Conservation (phyloP, 352 stramenopile species). For the Phytophthora pisi region DNA sequence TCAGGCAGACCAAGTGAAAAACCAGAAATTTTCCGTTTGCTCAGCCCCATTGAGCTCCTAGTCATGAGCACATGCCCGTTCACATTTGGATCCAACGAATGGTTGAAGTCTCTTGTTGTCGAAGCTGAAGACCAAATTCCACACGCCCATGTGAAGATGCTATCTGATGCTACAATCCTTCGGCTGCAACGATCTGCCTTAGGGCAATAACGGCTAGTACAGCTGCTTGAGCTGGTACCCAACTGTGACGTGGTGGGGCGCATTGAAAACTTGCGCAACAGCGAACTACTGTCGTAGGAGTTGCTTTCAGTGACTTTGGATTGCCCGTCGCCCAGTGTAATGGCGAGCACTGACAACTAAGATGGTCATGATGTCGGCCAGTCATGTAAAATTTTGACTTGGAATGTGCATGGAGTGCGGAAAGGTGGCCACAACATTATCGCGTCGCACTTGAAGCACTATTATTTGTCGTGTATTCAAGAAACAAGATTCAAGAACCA, state of each 20-base stretch:
- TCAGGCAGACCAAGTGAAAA: no score
- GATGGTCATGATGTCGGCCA: constrained; percentile 1
- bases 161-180: background rate
- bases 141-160: background rate
- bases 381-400: constrained; percentile 9
- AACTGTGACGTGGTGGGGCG: background rate
- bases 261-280: background rate
- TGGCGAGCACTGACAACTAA: background rate
- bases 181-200: background rate
- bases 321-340: background rate
- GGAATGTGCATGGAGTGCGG: constrained; percentile 6
- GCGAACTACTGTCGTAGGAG: background rate
- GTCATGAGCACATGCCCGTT: background rate
- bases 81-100: background rate
- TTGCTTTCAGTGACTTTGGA: background rate
- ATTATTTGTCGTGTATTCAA: constrained; percentile 16
- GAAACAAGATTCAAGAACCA: constrained; percentile 6
- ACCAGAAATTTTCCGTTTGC: no score
- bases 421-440: background rate
- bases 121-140: background rate
- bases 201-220: background rate
- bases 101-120: background rate
- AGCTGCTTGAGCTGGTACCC: background rate
- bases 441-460: constrained; percentile 6
- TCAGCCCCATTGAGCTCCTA: background rate